Conservation (phyloP, 768 basidiomycete genomes). For the Rhodotorula babjevae region DNA sequence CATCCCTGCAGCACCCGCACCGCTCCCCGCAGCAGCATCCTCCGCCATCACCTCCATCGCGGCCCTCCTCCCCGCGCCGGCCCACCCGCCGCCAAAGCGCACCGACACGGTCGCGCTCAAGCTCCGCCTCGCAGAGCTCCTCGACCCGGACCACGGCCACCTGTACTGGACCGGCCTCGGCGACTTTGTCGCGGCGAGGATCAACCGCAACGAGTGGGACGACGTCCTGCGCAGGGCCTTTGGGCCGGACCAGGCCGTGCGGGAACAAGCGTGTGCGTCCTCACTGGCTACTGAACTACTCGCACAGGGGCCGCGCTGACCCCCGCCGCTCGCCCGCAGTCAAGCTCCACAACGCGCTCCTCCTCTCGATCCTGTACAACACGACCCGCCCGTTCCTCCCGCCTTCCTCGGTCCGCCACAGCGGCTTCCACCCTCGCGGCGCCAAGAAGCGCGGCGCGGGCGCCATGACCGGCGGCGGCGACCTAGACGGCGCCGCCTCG, state of each 20-base stretch:
- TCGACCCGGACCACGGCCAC: slow-evolving; percentile 16
- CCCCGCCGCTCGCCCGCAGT: not conserved
- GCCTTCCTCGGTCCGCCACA: slow-evolving; percentile 38
- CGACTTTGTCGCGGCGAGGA: slow-evolving; percentile 35
- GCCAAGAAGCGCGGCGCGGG: slow-evolving; percentile 30
- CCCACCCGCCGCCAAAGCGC: slow-evolving; percentile 18
- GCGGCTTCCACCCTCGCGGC: slow-evolving; percentile 37
- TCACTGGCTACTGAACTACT: too few species aligned
- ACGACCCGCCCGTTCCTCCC: slow-evolving; percentile 40
- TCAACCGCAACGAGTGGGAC: slow-evolving; percentile 39
- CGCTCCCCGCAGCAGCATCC: not conserved
- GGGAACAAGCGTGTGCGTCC: slow-evolving; percentile 9
- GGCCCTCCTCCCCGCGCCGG: slow-evolving; percentile 26
- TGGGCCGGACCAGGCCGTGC: not conserved
- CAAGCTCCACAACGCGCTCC: slow-evolving; percentile 42
- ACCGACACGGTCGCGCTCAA: slow-evolving; percentile 40
- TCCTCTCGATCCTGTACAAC: slow-evolving; percentile 43
- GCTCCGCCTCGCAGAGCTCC: slow-evolving; percentile 35
- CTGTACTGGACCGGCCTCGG: slow-evolving; percentile 40
- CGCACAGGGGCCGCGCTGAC: too few species aligned
- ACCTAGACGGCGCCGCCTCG: slow-evolving; percentile 2
- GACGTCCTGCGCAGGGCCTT: slow-evolving; percentile 22
- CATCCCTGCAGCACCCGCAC: too few species aligned
- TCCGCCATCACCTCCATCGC: slow-evolving; percentile 1
- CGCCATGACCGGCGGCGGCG: slow-evolving; percentile 8